phyloP scores from a whole-genome alignment of 164 flowering plant species.

The Macadamia tetraphylla region DNA sequence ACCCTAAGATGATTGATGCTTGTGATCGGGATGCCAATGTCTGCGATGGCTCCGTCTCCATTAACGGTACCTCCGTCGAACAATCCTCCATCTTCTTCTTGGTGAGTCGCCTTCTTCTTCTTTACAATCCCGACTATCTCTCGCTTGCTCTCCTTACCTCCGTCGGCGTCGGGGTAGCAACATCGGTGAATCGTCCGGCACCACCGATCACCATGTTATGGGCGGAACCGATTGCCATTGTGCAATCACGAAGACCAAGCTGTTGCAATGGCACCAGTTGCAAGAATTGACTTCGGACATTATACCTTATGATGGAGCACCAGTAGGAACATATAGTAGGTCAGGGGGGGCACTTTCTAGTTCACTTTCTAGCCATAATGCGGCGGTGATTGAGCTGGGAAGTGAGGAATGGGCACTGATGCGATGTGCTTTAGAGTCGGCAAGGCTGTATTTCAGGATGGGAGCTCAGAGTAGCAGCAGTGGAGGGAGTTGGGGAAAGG shows the following conservation, averaged over 20 bases:
- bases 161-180: slow-evolving; percentile 2
- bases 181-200: slow-evolving; percentile 4
- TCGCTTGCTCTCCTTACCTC: slow-evolving; percentile 22
- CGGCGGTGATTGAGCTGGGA: slow-evolving; percentile 56
- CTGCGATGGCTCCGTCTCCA: too few relatives aligned
- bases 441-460: too few relatives aligned
- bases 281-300: slow-evolving; percentile 65
- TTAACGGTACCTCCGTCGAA: too few relatives aligned
- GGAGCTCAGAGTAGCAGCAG: not conserved
- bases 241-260: slow-evolving; percentile 19
- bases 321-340: slow-evolving; percentile 38
- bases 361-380: slow-evolving; percentile 71
- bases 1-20: too few relatives aligned
- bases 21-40: too few relatives aligned
- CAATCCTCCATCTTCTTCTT: slow-evolving; percentile 20
- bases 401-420: too few relatives aligned
- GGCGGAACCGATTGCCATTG: slow-evolving; percentile 25
- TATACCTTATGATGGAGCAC: slow-evolving; percentile 69
- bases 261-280: slow-evolving; percentile 13
- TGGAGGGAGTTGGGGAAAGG: slow-evolving; percentile 35
- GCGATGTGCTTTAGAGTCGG: too few relatives aligned
- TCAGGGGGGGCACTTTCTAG: slow-evolving; percentile 74
- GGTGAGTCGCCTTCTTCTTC: slow-evolving; percentile 16
- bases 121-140: slow-evolving; percentile 14
- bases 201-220: too few relatives aligned